phyloP scores from a whole-genome alignment of 2,329 filamentous ascomycete genomes.

The Pseudogymnoascus sp. region DNA sequence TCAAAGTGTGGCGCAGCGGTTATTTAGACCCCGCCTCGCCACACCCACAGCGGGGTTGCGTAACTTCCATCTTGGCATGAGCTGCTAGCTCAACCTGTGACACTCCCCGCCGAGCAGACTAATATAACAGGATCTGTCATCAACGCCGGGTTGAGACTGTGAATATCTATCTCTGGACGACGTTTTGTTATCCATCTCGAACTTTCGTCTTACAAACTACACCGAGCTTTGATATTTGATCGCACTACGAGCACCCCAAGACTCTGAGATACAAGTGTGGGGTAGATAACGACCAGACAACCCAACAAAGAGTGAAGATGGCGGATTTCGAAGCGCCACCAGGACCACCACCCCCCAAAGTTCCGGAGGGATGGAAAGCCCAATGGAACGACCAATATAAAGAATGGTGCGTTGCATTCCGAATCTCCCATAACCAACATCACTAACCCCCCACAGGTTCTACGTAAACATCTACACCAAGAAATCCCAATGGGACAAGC shows the following conservation, averaged over 20 bases:
- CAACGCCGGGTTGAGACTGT: background rate
- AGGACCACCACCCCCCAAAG: slow-evolving; percentile 46
- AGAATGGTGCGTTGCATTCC: slow-evolving; percentile 55
- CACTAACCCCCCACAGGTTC: slow-evolving; percentile 52
- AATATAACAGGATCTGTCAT: background rate
- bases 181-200: background rate
- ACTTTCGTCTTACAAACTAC: background rate
- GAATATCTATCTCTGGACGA: background rate
- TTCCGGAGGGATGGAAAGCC: slow-evolving; percentile 76
- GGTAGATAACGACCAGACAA: background rate
- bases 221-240: background rate
- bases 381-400: slow-evolving; percentile 83
- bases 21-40: background rate
- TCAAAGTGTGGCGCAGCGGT: background rate
- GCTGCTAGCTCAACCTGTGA: background rate
- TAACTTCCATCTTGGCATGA: background rate
- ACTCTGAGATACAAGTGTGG: background rate
- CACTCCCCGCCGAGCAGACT: background rate
- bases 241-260: background rate
- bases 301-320: slow-evolving; percentile 16
- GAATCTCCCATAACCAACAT: background rate
- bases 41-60: background rate
- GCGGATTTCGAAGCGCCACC: slow-evolving; percentile 19
- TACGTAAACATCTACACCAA: slow-evolving; percentile 86
- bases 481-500: slow-evolving; percentile 83